Base-by-base conservation (phyloP, 2,329 filamentous ascomycete genomes). In the Pseudogymnoascus sp. region DNA sequence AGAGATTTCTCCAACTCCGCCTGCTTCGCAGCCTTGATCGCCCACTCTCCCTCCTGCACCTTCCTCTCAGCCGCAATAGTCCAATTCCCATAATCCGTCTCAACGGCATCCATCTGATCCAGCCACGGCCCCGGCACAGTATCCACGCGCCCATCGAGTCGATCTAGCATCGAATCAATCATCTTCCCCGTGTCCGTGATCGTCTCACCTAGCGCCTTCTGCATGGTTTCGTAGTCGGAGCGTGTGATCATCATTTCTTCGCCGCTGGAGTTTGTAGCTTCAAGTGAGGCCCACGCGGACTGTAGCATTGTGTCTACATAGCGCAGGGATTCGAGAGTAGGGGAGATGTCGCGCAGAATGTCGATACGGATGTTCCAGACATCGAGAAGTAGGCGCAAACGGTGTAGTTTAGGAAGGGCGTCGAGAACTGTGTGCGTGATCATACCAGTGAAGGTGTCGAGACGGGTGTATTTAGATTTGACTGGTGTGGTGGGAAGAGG, bases 341-440 rank as follows among this genome's bases (percentile, higher is more conserved):
- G 75, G 0, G 93, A 89, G 0, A 93, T 82, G 67, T 87, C 86
- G 58, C 84, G 83, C 38, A 97, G 76, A 4, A 97, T 86, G 1
- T 82, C 76, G 12, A 97, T 75, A 18, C 94, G 87, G 39, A 89
- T 80, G 25, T 81, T 85, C 94, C 94, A 99, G 1, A 81, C 81
- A 61, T 85, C 83, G 58, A 97, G 77, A n/a, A 95, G 74, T 7
- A 82, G 81, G 60, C 84, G 85, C 20, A 99, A 75, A 60, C 82
- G 86, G 8, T 90, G 88, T 41, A 97, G 76, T 62, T 89, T 87
- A 1, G 94, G 94, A 18, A 99, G 79, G 3, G 91, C 85, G 70
- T 94, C 90, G n/a, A 99, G 76, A 16, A 96, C 89, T 34, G 93
- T 96, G 28, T 92, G 90, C 1, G 94, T 97, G 61, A 97, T 83